Conservation (phyloP, 805 yeast genomes). For the Barnettozyma sp. region DNA sequence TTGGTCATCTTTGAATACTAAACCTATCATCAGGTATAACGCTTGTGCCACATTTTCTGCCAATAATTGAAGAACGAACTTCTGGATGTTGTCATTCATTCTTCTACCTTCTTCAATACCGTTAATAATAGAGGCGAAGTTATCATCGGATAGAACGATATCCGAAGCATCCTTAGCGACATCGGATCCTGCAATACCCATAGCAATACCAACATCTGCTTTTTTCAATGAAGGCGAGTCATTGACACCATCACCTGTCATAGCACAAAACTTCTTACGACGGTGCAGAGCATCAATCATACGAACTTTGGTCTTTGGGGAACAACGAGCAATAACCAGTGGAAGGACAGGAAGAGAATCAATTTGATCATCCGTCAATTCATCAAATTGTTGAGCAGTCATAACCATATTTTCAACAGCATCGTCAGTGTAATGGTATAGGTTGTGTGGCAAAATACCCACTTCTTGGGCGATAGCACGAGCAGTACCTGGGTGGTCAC, state of each 20-base stretch:
- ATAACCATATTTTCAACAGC: conserved; percentile 62
- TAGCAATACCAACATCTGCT: conserved; percentile 79
- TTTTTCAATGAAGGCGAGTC: conserved; percentile 72
- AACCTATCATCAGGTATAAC: conserved; percentile 59
- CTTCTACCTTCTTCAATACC: conserved; percentile 79
- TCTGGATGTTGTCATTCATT: conserved; percentile 72
- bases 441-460: conserved; percentile 61
- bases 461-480: conserved; percentile 76
- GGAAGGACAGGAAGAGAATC: conserved; percentile 63
- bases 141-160: conserved; percentile 68
- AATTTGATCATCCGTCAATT: conserved; percentile 50
- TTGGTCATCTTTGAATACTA: conserved; percentile 57
- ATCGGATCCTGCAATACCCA: conserved; percentile 78
- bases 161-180: conserved; percentile 83
- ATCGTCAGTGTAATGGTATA: conserved; percentile 47
- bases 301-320: conserved; percentile 75
- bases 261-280: conserved; percentile 58
- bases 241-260: conserved; percentile 83
- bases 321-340: conserved; percentile 74
- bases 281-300: conserved; percentile 73
- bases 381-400: conserved; percentile 70
- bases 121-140: conserved; percentile 70
- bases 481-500: conserved; percentile 77
- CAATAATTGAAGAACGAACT: conserved; percentile 65
- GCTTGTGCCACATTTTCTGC: conserved; percentile 73